A percentile compares a stretch with the other conserved stretches of the same genome.
Evolutionary conservation across 1,139 yeast species (phyloP).

Genomic region (Wickerhamomyces sp.): DNA sequence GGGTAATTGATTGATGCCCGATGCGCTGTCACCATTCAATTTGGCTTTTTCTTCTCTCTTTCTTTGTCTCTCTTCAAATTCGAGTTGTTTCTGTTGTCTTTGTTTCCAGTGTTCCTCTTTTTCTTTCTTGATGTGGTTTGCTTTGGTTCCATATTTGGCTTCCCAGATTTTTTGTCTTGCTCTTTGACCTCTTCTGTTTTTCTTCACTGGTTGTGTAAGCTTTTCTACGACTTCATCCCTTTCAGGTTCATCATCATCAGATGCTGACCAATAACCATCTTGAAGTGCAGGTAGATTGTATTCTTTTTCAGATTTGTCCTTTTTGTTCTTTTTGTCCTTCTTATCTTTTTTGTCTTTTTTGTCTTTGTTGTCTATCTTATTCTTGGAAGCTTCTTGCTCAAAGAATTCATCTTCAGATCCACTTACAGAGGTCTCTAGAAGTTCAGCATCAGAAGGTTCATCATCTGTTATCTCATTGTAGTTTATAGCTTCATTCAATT

Average conservation of each 20-base stretch:
- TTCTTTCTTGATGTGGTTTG: constrained; percentile 77
- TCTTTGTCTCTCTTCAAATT: constrained; percentile 69
- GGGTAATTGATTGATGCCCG: constrained; percentile 40
- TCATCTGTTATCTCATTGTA: constrained; percentile 64
- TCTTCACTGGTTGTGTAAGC: constrained; percentile 48
- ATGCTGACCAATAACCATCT: constrained; percentile 77
- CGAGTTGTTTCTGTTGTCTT: constrained; percentile 54
- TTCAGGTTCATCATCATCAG: constrained; percentile 59
- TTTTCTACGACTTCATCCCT: constrained; percentile 50
- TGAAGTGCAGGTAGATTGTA: constrained; percentile 61
- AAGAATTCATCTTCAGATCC: constrained; percentile 39
- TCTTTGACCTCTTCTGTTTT: constrained; percentile 93
- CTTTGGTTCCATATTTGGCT: constrained; percentile 73
- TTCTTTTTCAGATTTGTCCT: constrained; percentile 23
- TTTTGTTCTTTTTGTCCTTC: constrained; percentile 24
- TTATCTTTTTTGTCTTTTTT: constrained; percentile 21
- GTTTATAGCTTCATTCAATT: constrained; percentile 36
- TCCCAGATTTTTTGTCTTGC: constrained; percentile 98
- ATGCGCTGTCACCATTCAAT: constrained; percentile 28
- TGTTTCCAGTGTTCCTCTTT: constrained; percentile 48
- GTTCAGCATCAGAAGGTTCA: constrained; percentile 44
- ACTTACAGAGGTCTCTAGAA: no score
- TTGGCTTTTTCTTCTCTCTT: constrained; percentile 56
- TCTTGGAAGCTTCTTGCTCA: constrained; percentile 28
- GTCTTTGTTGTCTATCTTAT: constrained; percentile 14